A percentile compares a stretch with the other conserved stretches of the same genome.
Evolutionary conservation across 2,329 filamentous ascomycete genomes (phyloP).

Genomic region (Fusarium liriodendri): DNA sequence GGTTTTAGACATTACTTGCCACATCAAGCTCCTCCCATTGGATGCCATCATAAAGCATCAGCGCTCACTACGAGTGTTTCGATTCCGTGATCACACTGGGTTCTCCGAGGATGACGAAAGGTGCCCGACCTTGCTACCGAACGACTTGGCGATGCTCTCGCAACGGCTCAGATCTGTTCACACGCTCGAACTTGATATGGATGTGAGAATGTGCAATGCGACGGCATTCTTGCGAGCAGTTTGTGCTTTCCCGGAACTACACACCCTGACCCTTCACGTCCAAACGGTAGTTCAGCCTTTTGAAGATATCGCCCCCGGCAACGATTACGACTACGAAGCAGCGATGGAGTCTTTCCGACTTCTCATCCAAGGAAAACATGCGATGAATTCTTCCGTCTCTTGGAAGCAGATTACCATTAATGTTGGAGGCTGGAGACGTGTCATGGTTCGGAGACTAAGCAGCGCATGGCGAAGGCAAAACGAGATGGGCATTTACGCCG

Average conservation of each 20-base stretch:
- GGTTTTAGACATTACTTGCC: slow-evolving; percentile 55
- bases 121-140: slow-evolving; percentile 55
- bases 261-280: slow-evolving; percentile 57
- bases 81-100: slow-evolving; percentile 59
- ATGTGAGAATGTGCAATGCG: slow-evolving; percentile 51
- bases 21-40: slow-evolving; percentile 54
- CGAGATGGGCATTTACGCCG: slow-evolving; percentile 56
- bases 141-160: slow-evolving; percentile 50
- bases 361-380: slow-evolving; percentile 47
- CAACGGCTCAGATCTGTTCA: slow-evolving; percentile 47
- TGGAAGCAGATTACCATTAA: slow-evolving; percentile 59
- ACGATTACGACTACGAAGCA: slow-evolving; percentile 53
- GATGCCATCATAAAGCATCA: slow-evolving; percentile 54
- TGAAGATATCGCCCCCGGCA: slow-evolving; percentile 40
- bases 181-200: slow-evolving; percentile 61
- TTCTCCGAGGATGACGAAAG: slow-evolving; percentile 55
- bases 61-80: slow-evolving; percentile 50
- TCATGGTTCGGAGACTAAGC: slow-evolving; percentile 57
- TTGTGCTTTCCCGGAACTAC: slow-evolving; percentile 53
- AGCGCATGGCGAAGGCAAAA: slow-evolving; percentile 55
- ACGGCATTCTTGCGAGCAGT: slow-evolving; percentile 52
- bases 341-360: slow-evolving; percentile 48
- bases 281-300: slow-evolving; percentile 54
- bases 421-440: slow-evolving; percentile 59
- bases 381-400: slow-evolving; percentile 24